These are phyloP conservation scores for Phytophthora hybrid DNA, from an alignment of 352 stramenopile genomes.

Conservation along the genomic window DNA sequence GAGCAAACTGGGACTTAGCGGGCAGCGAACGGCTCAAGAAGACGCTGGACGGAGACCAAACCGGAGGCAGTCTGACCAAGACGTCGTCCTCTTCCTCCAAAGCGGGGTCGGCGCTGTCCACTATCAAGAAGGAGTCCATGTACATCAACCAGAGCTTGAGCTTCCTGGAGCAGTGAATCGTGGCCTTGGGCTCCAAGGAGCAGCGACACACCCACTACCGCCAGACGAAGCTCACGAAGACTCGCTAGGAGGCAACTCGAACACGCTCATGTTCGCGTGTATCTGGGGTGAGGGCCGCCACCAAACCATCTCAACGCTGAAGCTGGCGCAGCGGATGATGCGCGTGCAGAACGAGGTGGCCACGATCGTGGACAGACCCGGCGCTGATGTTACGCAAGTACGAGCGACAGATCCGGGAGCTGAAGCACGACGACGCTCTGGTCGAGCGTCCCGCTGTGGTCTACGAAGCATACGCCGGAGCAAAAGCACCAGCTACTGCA, in stretches of 20 bases:
- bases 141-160: slow-evolving; percentile 98
- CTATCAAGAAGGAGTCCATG: slow-evolving; percentile 97
- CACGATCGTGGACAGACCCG: slow-evolving; percentile 89
- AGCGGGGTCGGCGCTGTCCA: slow-evolving; percentile 47
- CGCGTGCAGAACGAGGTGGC: slow-evolving; percentile 92
- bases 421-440: slow-evolving; percentile 95
- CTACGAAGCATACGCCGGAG: slow-evolving; percentile 93
- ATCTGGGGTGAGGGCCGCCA: slow-evolving; percentile 94
- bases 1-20: slow-evolving; percentile 95
- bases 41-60: slow-evolving; percentile 75
- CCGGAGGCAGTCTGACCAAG: slow-evolving; percentile 25
- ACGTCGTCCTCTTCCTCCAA: slow-evolving; percentile 12
- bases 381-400: slow-evolving; percentile 89
- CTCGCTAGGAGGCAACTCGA: slow-evolving; percentile 95
- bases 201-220: slow-evolving; percentile 65
- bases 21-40: slow-evolving; percentile 96
- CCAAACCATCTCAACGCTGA: slow-evolving; percentile 93
- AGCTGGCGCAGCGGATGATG: slow-evolving; percentile 95
- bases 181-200: background rate
- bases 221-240: slow-evolving; percentile 97
- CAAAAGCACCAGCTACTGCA: slow-evolving; percentile 86
- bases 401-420: slow-evolving; percentile 92
- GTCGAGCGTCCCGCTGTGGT: slow-evolving; percentile 86
- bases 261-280: slow-evolving; percentile 96
- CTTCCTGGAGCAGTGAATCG: slow-evolving; percentile 94